These are phyloP conservation scores for Starmerella vaccinii DNA, from an alignment of 805 yeast genomes.

Conservation along the genomic window DNA sequence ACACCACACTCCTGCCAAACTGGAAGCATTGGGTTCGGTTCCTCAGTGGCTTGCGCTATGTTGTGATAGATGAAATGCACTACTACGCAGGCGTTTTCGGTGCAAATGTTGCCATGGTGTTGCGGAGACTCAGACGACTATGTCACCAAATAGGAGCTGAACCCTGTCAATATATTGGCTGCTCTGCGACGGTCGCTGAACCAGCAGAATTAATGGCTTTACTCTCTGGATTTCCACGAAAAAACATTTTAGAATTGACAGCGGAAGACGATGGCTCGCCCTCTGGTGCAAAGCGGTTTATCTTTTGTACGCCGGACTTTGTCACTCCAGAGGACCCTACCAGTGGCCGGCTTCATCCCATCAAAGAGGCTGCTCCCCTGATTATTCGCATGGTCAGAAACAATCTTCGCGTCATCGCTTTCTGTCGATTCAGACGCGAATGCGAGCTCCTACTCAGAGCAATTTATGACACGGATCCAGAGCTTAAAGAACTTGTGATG, in stretches of 20 bases:
- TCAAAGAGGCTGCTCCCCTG: constrained; percentile 65
- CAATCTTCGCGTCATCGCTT: constrained; percentile 73
- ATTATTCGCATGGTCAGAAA: constrained; percentile 53
- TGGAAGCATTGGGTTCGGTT: constrained; percentile 66
- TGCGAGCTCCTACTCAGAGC: constrained; percentile 86
- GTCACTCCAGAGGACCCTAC: constrained; percentile 48
- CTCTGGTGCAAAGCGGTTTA: constrained; percentile 58
- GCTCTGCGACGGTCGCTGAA: constrained; percentile 82
- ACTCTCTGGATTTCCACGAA: constrained; percentile 50
- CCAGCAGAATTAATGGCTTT: constrained; percentile 64
- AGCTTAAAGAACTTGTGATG: constrained; percentile 27
- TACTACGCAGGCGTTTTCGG: constrained; percentile 87
- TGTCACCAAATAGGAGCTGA: constrained; percentile 44
- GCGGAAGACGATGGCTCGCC: constrained; percentile 75
- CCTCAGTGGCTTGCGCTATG: constrained; percentile 51
- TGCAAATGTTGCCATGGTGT: constrained; percentile 74
- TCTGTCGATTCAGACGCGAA: constrained; percentile 74
- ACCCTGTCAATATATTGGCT: constrained; percentile 61
- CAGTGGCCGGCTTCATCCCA: constrained; percentile 57
- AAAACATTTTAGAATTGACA: constrained; percentile 6
- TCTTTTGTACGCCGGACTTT: constrained; percentile 79
- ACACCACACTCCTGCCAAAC: constrained; percentile 70
- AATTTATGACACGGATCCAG: constrained; percentile 40
- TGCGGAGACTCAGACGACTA: constrained; percentile 67
- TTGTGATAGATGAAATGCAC: constrained; percentile 79